phyloP scores from a whole-genome alignment of 1,284 basidiomycete genomes.

The Porogramme epimiltina region DNA sequence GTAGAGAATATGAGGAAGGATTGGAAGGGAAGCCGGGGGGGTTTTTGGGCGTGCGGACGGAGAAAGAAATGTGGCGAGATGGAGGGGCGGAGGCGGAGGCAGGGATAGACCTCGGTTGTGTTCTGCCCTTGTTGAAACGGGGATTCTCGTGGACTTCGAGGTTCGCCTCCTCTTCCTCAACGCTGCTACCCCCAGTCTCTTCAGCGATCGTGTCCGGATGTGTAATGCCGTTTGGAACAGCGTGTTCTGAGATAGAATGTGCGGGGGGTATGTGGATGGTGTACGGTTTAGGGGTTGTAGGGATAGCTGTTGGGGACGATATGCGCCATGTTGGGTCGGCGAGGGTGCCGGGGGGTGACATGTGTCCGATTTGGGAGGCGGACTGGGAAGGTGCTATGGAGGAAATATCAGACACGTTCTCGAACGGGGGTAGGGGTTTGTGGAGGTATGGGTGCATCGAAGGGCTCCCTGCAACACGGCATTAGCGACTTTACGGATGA shows the following conservation, averaged over 20 bases:
- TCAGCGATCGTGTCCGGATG: conserved; percentile 47
- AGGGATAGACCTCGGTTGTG: conserved; percentile 7
- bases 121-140: conserved; percentile 40
- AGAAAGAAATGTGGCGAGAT: conserved; percentile 19
- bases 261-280: conserved; percentile 51
- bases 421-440: conserved; percentile 25
- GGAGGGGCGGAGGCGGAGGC: background rate
- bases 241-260: conserved; percentile 53
- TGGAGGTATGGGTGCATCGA: conserved; percentile 18
- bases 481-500: conserved; percentile 2
- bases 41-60: conserved; percentile 12
- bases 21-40: conserved; percentile 5
- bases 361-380: conserved; percentile 36
- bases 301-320: conserved; percentile 3
- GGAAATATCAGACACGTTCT: conserved; percentile 35
- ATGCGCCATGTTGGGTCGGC: conserved; percentile 10
- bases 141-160: conserved; percentile 62
- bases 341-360: conserved; percentile 1
- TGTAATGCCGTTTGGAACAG: conserved; percentile 40
- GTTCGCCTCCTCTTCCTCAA: conserved; percentile 38
- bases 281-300: conserved; percentile 21
- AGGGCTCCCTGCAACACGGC: conserved; percentile 13
- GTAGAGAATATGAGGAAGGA: conserved; percentile 8
- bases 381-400: conserved; percentile 48
- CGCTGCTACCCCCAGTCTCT: conserved; percentile 29